Evolutionary conservation across 441 rosid species (phyloP), one percentile per base, ranked within the genome.

Genomic region (Biscutella laevigata): DNA sequence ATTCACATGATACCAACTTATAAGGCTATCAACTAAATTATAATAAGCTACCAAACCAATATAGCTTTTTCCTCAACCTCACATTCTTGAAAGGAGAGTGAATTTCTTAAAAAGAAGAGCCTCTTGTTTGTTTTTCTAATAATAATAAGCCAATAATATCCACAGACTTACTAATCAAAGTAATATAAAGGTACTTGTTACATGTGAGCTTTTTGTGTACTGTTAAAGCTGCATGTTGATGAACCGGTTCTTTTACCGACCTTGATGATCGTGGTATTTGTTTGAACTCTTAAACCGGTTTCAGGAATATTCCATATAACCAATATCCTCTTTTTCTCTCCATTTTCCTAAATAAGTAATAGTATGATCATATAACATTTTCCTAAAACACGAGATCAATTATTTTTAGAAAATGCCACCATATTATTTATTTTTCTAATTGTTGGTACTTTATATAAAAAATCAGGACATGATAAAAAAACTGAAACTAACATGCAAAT

Each of bases 141-240:
- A 49, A 64, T 65, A 65, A 57, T 50, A 65, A 13, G 59, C 59
- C 50, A 51, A 57, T 58, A 21, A 58, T 58, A 37, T 57, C 24
- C 47, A 57, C 34, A 33, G 45, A 48, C 46, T 41, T 49, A 48
- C 57, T 55, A 56, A 64, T 64, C 63, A 56, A 17, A 17, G 62
- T 56, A 64, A 20, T 53, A 62, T 24, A 62, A 61, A 53, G 54
- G 19, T 44, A 44, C 45, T 43, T 26, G 12, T 14, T n/a, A 57
- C 58, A 56, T 64, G 69, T 49, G 67, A 45, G 53, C 53, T 32
- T 33, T 49, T 57, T 57, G 20, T 46, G 43, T 57, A 41, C 69
- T 64, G 63, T 41, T 64, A 57, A 64, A 49, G 69, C 57, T n/a
- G n/a, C n/a, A n/a, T 64, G 58, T 49, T 41, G 7, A 9, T 61